Conservation (phyloP, 495 filamentous ascomycete species). For the Echria macrotheca region DNA sequence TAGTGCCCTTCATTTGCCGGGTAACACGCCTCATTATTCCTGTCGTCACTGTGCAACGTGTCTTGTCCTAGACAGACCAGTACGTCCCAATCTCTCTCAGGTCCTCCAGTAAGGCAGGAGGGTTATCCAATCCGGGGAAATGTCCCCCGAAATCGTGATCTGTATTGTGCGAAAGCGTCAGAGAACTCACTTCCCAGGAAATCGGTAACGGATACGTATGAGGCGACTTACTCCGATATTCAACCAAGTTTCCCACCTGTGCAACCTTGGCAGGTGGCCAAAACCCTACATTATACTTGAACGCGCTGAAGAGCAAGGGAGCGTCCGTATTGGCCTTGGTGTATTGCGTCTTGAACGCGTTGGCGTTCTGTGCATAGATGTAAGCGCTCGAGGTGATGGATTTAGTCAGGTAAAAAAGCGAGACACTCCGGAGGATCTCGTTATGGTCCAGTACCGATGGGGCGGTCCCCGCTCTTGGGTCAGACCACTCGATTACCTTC, state of each 20-base stretch:
- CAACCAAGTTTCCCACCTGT: constrained; percentile 22
- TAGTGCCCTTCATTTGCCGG: too few relatives aligned
- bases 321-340: constrained; percentile 11
- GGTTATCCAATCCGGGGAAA: constrained; percentile 24
- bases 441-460: constrained; percentile 15
- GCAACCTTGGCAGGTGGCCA: constrained; percentile 16
- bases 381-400: constrained; percentile 17
- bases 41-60: too few relatives aligned
- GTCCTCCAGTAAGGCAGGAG: constrained; percentile 14
- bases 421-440: constrained; percentile 25
- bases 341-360: constrained; percentile 9
- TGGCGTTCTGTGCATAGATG: constrained; percentile 17
- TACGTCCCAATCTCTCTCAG: constrained; percentile 11
- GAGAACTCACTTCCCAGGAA: background rate
- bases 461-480: constrained; percentile 14
- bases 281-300: constrained; percentile 20
- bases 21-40: too few relatives aligned
- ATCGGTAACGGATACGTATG: background rate
- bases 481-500: constrained; percentile 28
- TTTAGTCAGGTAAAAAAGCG: constrained; percentile 30
- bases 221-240: constrained; percentile 18
- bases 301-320: constrained; percentile 15
- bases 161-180: constrained; percentile 1
- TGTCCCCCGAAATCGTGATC: constrained; percentile 23
- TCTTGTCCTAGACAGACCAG: too few relatives aligned